Conservation (phyloP, 768 basidiomycete species). For the Terana coerulea region DNA sequence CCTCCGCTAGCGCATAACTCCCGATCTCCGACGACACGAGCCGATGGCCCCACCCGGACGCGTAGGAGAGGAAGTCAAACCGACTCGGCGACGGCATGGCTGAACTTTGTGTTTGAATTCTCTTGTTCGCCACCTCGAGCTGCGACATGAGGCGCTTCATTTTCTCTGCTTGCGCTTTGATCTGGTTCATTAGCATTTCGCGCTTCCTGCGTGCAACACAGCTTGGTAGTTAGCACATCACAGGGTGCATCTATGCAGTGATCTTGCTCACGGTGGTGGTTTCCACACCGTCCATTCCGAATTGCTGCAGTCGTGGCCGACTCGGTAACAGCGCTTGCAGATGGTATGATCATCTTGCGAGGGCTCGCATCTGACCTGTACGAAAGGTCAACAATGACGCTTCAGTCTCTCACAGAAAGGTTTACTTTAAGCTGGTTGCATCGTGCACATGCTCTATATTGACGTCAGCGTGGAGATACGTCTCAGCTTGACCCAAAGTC, state of each 20-base stretch:
- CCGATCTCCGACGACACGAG: neutral
- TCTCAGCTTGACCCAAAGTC: too few relatives aligned
- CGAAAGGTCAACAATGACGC: neutral
- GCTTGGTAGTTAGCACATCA: conserved; percentile 4
- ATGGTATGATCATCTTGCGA: conserved; percentile 57
- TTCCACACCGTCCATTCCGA: conserved; percentile 79
- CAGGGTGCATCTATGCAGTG: neutral
- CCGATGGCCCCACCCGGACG: conserved; percentile 7
- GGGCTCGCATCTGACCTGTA: conserved; percentile 73
- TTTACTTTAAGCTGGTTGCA: conserved; percentile 56
- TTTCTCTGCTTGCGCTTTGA: conserved; percentile 67
- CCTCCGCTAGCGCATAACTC: neutral
- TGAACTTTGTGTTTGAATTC: conserved; percentile 1
- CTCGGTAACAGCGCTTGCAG: conserved; percentile 70
- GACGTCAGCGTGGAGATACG: too few relatives aligned
- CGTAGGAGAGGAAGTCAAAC: conserved; percentile 8
- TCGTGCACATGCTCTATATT: conserved; percentile 57
- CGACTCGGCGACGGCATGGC: conserved; percentile 9
- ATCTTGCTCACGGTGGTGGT: conserved; percentile 63
- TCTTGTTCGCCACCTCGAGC: conserved; percentile 46
- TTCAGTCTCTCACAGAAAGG: neutral
- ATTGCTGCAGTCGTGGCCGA: conserved; percentile 68
- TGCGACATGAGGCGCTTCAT: conserved; percentile 69
- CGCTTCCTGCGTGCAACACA: conserved; percentile 53
- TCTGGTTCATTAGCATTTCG: conserved; percentile 71